These are phyloP conservation scores for Penicillium polonicum DNA, from an alignment of 2,329 filamentous ascomycete genomes.

Conservation along the genomic window DNA sequence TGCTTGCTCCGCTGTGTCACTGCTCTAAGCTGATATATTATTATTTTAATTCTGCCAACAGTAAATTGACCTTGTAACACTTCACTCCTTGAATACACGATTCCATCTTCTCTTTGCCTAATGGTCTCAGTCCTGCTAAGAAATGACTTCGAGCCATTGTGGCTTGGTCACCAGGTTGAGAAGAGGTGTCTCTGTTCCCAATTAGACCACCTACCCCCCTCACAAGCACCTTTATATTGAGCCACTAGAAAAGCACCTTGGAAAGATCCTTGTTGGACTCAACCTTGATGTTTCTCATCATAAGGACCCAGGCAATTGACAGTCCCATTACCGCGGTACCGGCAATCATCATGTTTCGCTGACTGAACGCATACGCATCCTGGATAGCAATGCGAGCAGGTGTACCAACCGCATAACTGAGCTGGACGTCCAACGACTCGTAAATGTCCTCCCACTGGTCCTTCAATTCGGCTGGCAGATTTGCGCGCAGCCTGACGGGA, in stretches of 20 bases:
- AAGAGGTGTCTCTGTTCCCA: too few relatives aligned
- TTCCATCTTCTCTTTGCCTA: too few relatives aligned
- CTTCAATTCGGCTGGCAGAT: slow-evolving; percentile 41
- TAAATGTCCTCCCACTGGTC: slow-evolving; percentile 45
- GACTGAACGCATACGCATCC: slow-evolving; percentile 50
- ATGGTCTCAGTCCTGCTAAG: too few relatives aligned
- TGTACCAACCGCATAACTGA: slow-evolving; percentile 29
- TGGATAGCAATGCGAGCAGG: slow-evolving; percentile 31
- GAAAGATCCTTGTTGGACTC: slow-evolving; percentile 7
- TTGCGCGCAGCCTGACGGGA: slow-evolving; percentile 44
- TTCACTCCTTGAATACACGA: too few relatives aligned
- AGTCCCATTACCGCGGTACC: slow-evolving; percentile 45
- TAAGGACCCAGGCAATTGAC: slow-evolving; percentile 42
- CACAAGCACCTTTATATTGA: not conserved
- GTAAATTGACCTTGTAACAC: too few relatives aligned
- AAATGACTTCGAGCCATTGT: too few relatives aligned
- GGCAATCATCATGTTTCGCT: slow-evolving; percentile 52
- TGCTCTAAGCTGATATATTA: not conserved
- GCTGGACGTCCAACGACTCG: slow-evolving; percentile 48
- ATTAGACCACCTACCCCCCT: not conserved
- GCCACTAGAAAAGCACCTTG: not conserved
- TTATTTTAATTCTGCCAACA: not conserved
- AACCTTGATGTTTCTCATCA: slow-evolving; percentile 50
- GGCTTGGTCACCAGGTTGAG: too few relatives aligned
- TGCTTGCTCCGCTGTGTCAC: not conserved